Evolutionary conservation across 1,284 basidiomycete genomes (phyloP).

Genomic region (Laetiporus sulphureus): DNA sequence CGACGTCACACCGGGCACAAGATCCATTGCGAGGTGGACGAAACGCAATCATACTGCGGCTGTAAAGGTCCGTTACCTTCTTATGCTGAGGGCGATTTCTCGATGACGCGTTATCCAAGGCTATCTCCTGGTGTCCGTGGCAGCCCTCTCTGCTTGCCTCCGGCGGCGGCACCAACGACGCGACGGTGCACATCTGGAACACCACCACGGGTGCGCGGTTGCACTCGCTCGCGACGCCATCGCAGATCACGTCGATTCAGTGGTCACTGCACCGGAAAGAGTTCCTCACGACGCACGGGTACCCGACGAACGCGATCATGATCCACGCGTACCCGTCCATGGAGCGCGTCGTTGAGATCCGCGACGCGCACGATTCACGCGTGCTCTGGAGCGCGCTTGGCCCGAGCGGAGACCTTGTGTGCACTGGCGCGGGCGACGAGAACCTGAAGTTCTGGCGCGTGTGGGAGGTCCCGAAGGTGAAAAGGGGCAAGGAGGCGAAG

Average conservation of each 20-base stretch:
- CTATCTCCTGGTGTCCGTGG: constrained; percentile 97
- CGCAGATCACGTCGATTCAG: constrained; percentile 89
- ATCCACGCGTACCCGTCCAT: constrained; percentile 47
- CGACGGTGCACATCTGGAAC: constrained; percentile 92
- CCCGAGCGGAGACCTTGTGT: constrained; percentile 85
- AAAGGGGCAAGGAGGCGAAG: constrained; percentile 43
- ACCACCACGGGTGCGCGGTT: constrained; percentile 84
- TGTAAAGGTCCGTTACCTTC: constrained; percentile 61
- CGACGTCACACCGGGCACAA: constrained; percentile 51
- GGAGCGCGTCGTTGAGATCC: constrained; percentile 79
- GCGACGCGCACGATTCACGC: constrained; percentile 86
- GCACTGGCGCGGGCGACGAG: constrained; percentile 89
- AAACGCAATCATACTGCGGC: constrained; percentile 93
- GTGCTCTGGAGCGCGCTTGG: constrained; percentile 83
- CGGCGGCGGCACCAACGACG: constrained; percentile 93
- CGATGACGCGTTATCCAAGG: constrained; percentile 37
- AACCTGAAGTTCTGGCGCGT: constrained; percentile 91
- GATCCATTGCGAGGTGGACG: constrained; percentile 79
- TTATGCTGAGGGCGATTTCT: neutral
- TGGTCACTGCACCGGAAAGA: constrained; percentile 91
- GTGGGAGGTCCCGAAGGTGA: constrained; percentile 58
- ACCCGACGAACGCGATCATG: constrained; percentile 55
- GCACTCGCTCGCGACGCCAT: constrained; percentile 76
- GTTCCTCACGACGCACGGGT: constrained; percentile 89
- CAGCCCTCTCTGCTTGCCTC: constrained; percentile 87